These are phyloP conservation scores for Lentithecium fluviatile DNA, from an alignment of 495 filamentous ascomycete species.

Conservation along the genomic window DNA sequence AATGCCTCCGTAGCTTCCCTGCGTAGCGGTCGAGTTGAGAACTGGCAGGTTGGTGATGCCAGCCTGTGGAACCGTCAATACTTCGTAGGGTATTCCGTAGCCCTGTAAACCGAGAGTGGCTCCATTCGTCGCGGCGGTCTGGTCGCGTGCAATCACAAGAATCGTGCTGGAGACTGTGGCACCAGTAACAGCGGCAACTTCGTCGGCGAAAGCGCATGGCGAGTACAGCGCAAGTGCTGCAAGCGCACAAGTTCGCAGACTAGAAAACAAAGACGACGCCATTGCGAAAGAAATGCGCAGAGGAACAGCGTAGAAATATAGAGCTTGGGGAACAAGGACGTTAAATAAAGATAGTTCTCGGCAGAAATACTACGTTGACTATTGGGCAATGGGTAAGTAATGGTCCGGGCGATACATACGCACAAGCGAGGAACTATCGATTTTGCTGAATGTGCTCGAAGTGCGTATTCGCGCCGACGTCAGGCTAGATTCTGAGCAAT, in stretches of 20 bases:
- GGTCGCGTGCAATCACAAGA: slow-evolving; percentile 58
- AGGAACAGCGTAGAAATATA: slow-evolving; percentile 3
- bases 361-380: slow-evolving; percentile 18
- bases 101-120: slow-evolving; percentile 58
- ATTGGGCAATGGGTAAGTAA: slow-evolving; percentile 14
- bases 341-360: slow-evolving; percentile 34
- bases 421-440: slow-evolving; percentile 31
- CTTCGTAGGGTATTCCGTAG: slow-evolving; percentile 61
- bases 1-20: slow-evolving; percentile 60
- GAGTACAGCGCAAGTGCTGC: slow-evolving; percentile 14
- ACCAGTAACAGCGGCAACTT: slow-evolving; percentile 10
- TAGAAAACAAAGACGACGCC: slow-evolving; percentile 20
- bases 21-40: slow-evolving; percentile 47
- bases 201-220: slow-evolving; percentile 14
- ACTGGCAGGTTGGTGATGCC: slow-evolving; percentile 51
- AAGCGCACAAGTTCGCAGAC: slow-evolving; percentile 24
- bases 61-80: slow-evolving; percentile 53
- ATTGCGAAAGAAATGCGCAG: slow-evolving; percentile 16
- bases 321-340: slow-evolving; percentile 25
- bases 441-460: slow-evolving; percentile 9
- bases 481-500: slow-evolving; percentile 2
- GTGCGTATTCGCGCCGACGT: not conserved
- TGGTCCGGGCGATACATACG: slow-evolving; percentile 14
- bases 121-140: slow-evolving; percentile 45
- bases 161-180: slow-evolving; percentile 47